Evolutionary conservation across 2,329 filamentous ascomycete species (phyloP), one percentile per base, ranked within the genome.

Genomic region (Trichoderma lentiforme): DNA sequence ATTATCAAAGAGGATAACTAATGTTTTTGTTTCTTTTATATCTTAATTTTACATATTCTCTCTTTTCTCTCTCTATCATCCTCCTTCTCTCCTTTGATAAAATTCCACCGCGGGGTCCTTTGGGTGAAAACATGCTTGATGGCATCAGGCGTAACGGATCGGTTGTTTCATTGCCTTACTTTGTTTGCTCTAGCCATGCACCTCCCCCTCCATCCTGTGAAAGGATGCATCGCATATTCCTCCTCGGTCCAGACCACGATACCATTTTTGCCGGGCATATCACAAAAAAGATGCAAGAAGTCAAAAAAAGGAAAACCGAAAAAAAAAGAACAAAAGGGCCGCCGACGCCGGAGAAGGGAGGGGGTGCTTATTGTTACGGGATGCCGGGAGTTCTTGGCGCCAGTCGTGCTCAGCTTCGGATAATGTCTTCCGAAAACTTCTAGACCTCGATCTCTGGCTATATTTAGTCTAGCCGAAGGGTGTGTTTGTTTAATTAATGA

Each of bases 401-500:
- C 21, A 61, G 28, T n/a, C 15, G 39, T 61, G 30, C 39, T 61
- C 47, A 43, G 30, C 60, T 64, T 64, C 43, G 68, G 68, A 58
- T 57, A 30, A 51, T 64, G 39, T 61, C 28, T 57, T 26, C 67
- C 67, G 68, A 39, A 51, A 39, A 51, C 47, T 57, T 71, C 60
- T 71, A 64, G 68, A 71, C 68, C 60, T 71, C 68, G 34, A 64
- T 51, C 30, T 51, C 30, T 43, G 51, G 47, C 68, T 64, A 30
- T 30, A 32, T 43, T 64, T 53, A 64, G 68, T 36, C 57, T 62
- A 70, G 39, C 28, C 39, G n/a, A 70, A 60, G 39, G 34, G 15
- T 64, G 32, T 8, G 7, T 63, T 64, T 57, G 30, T 64, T 70
- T 64, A 70, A 71, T 71, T 24, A 63, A 71, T 71, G 68, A 71